These are phyloP conservation scores for Venturiaceae sp. DNA, from an alignment of 2,329 filamentous ascomycete genomes.

Conservation along the genomic window DNA sequence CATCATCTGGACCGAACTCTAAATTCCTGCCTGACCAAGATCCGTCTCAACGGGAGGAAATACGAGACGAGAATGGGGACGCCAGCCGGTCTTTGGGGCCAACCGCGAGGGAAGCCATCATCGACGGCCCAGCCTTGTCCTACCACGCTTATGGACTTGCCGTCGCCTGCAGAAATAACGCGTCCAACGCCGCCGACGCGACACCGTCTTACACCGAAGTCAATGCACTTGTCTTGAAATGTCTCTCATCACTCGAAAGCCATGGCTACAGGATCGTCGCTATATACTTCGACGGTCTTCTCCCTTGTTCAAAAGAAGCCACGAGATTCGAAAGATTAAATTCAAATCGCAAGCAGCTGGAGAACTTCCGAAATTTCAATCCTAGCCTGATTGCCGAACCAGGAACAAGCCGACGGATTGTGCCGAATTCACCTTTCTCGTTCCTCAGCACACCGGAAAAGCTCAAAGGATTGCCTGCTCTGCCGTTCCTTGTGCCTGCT, in stretches of 20 bases:
- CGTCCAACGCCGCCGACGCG: slow-evolving; percentile 3
- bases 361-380: neutral
- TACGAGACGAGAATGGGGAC: neutral
- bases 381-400: neutral
- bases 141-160: slow-evolving; percentile 7
- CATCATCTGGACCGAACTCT: neutral
- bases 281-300: slow-evolving; percentile 9
- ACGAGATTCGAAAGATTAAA: slow-evolving; percentile 1
- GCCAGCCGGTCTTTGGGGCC: neutral
- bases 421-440: neutral
- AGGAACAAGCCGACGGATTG: neutral
- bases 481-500: slow-evolving; percentile 7
- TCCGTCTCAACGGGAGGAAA: neutral
- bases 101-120: neutral
- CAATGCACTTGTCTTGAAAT: neutral
- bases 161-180: neutral
- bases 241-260: neutral
- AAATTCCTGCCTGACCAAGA: neutral
- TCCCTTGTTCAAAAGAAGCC: slow-evolving; percentile 1
- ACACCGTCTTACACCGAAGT: neutral
- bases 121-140: slow-evolving; percentile 10
- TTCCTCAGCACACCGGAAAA: neutral
- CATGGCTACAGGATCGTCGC: neutral
- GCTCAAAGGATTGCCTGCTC: neutral
- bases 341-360: neutral